Conservation (phyloP, 306 rosid genomes). For the Begonia fuchsioides region DNA sequence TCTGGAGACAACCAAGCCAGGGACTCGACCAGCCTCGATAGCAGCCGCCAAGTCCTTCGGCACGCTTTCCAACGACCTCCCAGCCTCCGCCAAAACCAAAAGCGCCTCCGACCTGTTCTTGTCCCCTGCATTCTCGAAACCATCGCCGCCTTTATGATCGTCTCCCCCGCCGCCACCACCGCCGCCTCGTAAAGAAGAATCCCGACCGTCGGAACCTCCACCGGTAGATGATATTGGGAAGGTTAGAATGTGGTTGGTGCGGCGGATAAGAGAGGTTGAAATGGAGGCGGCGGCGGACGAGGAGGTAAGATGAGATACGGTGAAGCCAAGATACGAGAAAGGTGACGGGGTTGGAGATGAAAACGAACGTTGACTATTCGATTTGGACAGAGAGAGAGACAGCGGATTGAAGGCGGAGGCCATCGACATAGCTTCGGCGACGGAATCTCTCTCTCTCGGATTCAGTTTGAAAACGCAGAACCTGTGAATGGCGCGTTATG, state of each 20-base stretch:
- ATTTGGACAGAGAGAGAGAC: slow-evolving; percentile 18
- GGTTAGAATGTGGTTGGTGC: slow-evolving; percentile 4
- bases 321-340: slow-evolving; percentile 12
- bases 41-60: slow-evolving; percentile 75
- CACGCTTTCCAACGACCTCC: slow-evolving; percentile 48
- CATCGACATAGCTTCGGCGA: slow-evolving; percentile 46
- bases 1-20: slow-evolving; percentile 51
- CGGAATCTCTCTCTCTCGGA: neutral
- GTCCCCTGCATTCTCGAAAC: slow-evolving; percentile 21
- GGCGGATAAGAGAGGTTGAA: slow-evolving; percentile 13
- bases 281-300: slow-evolving; percentile 10
- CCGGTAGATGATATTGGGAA: slow-evolving; percentile 12
- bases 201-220: slow-evolving; percentile 11
- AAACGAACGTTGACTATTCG: slow-evolving; percentile 13
- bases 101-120: slow-evolving; percentile 35
- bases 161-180: slow-evolving; percentile 19
- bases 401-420: slow-evolving; percentile 29
- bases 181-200: slow-evolving; percentile 9
- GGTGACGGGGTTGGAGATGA: slow-evolving; percentile 13
- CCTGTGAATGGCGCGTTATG: too few species aligned
- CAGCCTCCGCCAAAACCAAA: slow-evolving; percentile 48
- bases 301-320: slow-evolving; percentile 5
- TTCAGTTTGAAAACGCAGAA: neutral
- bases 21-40: slow-evolving; percentile 58
- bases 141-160: slow-evolving; percentile 15